These are phyloP conservation scores for Aspergillus sp. DNA, from an alignment of 2,329 filamentous ascomycete genomes.

Conservation along the genomic window DNA sequence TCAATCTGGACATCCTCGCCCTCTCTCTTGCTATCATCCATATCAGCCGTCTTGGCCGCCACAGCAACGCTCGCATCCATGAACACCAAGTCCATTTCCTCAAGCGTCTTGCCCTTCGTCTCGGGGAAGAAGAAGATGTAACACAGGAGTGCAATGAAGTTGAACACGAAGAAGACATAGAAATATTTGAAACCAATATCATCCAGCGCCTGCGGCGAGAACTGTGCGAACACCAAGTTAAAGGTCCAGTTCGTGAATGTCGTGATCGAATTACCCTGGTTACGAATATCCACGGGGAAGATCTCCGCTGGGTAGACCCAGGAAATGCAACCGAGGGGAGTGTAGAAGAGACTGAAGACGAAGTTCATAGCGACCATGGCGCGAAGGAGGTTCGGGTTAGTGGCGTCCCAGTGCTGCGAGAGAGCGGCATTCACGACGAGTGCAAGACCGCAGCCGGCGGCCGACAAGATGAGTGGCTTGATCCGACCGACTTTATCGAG, in stretches of 20 bases:
- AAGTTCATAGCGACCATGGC: conserved; percentile 49
- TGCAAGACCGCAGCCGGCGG: conserved; percentile 41
- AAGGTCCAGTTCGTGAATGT: conserved; percentile 47
- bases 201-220: conserved; percentile 44
- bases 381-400: conserved; percentile 37
- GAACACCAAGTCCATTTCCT: conserved; percentile 30
- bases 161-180: conserved; percentile 49
- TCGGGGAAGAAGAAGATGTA: conserved; percentile 37
- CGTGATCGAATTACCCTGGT: conserved; percentile 40
- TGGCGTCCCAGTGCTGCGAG: conserved; percentile 34
- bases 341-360: conserved; percentile 46
- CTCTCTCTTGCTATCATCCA: not conserved
- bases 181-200: conserved; percentile 49
- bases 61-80: conserved; percentile 7
- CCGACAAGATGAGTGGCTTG: conserved; percentile 45
- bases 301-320: conserved; percentile 47
- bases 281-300: conserved; percentile 44
- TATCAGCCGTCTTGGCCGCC: not conserved
- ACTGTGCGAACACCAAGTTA: conserved; percentile 51
- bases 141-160: conserved; percentile 39
- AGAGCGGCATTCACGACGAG: conserved; percentile 42
- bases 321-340: conserved; percentile 43
- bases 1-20: not conserved
- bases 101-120: conserved; percentile 30
- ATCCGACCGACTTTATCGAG: conserved; percentile 48